Evolutionary conservation across 179 eudicot genomes (phyloP), one percentile per base, ranked within the genome.

Genomic region (Beta lomatogona): DNA sequence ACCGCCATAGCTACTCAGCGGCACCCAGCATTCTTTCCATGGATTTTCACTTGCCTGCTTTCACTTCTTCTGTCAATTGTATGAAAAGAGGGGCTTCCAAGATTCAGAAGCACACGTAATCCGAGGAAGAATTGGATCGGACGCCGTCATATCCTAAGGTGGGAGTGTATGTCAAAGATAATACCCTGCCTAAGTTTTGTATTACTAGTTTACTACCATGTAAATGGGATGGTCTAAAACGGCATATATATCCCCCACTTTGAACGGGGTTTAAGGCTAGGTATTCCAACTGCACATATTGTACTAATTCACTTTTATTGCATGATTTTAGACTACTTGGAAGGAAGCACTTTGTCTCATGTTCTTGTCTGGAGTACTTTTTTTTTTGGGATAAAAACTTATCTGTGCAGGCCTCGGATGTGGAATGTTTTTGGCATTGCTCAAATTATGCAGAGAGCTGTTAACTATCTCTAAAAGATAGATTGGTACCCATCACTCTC

Each of bases 41-140:
- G 86, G 90, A 66, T 82, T 80, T 46, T 70, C 79, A 67, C 73
- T 71, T 77, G 81, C 60, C 82, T 89, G 78, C 52, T 87, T 60
- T 73, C 58, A 64, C 61, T 70, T 84, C 76, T 75, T 63, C 48
- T 83, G 76, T 12, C 83, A 16, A 15, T 46, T 15, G 7, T 75
- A 25, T 79, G 79, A 83, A 50, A 10, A 6, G 8, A 15, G 19
- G 21, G 61, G 64, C 6, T 77, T 21, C 16, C 19, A 13, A 12
- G 15, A 31, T 36, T 48, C 71, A 3, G 69, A 45, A 59, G 57
- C 70, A 63, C 15, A 31, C 9, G 21, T n/a, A 19, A 53, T 8
- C 41, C n/a, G 3, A 9, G 10, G 28, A 55, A 15, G 14, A 52
- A 4, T 45, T 19, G 64, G 64, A 67, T 3, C 13, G 41, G 41